Evolutionary conservation across 2,329 filamentous ascomycete species (phyloP).

Genomic region (Alternaria sp.): DNA sequence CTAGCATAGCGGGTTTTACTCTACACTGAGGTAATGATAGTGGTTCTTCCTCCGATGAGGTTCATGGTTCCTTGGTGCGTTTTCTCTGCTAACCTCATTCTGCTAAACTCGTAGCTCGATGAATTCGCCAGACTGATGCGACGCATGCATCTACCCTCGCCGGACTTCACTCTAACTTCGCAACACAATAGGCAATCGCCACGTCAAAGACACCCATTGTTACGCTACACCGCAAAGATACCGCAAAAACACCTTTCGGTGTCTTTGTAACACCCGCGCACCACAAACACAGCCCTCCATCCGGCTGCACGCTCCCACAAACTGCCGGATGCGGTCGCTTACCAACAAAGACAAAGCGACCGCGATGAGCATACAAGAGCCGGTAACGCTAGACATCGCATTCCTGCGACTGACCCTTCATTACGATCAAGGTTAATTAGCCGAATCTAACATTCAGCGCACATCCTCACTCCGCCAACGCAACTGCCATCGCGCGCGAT

Average conservation of each 20-base stretch:
- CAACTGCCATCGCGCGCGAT: neutral
- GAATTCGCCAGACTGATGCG: neutral
- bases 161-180: too few relatives aligned
- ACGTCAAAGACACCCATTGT: neutral
- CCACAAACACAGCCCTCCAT: conserved; percentile 1
- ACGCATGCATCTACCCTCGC: neutral
- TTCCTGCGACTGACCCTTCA: neutral
- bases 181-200: neutral
- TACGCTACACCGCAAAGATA: neutral
- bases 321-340: conserved; percentile 11
- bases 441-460: too few relatives aligned
- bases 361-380: conserved; percentile 8
- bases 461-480: neutral
- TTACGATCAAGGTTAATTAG: too few relatives aligned
- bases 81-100: too few relatives aligned
- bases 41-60: neutral
- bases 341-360: conserved; percentile 14
- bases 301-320: neutral
- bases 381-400: neutral
- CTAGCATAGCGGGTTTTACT: conserved; percentile 4
- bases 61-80: too few relatives aligned
- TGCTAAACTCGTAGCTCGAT: too few relatives aligned
- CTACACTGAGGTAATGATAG: conserved; percentile 3
- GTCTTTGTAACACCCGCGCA: neutral
- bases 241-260: neutral